These are phyloP conservation scores for Camillea tinctor DNA, from an alignment of 2,329 filamentous ascomycete genomes.

Conservation along the genomic window DNA sequence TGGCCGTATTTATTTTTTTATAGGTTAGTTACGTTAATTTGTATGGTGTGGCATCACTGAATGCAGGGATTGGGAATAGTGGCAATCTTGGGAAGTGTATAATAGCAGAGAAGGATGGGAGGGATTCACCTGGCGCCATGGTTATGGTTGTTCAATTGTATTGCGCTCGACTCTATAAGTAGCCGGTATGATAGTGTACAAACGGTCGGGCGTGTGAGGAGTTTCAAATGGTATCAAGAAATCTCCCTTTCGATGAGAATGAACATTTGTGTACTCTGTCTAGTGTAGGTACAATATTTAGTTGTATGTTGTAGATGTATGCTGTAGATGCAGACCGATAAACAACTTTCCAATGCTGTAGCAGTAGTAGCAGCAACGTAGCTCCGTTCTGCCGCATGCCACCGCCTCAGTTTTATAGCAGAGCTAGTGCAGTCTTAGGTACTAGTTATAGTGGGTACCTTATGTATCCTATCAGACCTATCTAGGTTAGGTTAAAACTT, in stretches of 20 bases:
- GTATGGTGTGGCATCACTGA: neutral
- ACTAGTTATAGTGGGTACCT: too few species aligned
- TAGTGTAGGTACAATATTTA: too few species aligned
- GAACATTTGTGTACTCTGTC: too few species aligned
- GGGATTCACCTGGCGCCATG: constrained; percentile 29
- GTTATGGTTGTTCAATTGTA: constrained; percentile 11
- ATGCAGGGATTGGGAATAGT: neutral
- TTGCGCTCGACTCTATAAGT: neutral
- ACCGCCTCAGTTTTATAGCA: neutral
- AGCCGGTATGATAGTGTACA: neutral
- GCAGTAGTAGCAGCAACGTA: neutral
- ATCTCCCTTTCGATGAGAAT: neutral
- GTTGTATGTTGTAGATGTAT: too few species aligned
- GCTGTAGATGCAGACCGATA: neutral
- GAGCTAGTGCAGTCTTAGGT: too few species aligned
- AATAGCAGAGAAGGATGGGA: neutral
- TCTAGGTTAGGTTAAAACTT: too few species aligned
- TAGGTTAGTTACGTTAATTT: constrained; percentile 4
- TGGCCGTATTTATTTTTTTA: constrained; percentile 15
- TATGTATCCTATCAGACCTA: too few species aligned
- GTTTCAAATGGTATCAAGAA: neutral
- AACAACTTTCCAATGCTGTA: neutral
- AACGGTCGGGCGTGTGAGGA: neutral
- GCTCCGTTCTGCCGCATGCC: neutral
- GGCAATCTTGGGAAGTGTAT: too few species aligned